Conservation (phyloP, 331 rosid species). For the Telfairia occidentalis region DNA sequence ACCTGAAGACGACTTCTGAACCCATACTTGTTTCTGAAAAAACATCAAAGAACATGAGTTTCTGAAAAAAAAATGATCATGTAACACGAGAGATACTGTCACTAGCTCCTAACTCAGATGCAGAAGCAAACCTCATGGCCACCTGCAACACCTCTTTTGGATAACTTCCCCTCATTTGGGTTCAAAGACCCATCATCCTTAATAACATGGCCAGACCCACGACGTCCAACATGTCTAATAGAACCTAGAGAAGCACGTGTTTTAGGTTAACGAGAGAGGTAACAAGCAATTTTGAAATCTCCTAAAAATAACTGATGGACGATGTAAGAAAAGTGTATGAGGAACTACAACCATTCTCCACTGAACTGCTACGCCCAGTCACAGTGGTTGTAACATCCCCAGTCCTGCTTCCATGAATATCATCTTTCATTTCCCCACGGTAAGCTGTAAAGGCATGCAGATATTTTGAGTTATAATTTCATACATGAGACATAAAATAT, state of each 20-base stretch:
- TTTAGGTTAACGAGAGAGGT: neutral
- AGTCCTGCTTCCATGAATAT: constrained; percentile 29
- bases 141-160: constrained; percentile 56
- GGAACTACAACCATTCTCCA: constrained; percentile 43
- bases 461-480: constrained; percentile 12
- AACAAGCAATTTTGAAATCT: constrained; percentile 1
- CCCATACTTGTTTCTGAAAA: constrained; percentile 96
- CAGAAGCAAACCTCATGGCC: constrained; percentile 56
- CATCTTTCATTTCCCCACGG: constrained; percentile 40
- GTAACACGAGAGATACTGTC: constrained; percentile 1
- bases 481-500: neutral
- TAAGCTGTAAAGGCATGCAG: constrained; percentile 16
- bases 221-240: constrained; percentile 52
- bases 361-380: constrained; percentile 35
- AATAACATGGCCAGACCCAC: constrained; percentile 41
- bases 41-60: constrained; percentile 12
- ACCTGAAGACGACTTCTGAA: constrained; percentile 88
- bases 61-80: constrained; percentile 5
- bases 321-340: neutral
- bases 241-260: constrained; percentile 39
- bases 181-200: constrained; percentile 59
- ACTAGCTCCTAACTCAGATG: constrained; percentile 5
- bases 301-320: neutral
- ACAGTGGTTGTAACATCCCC: constrained; percentile 36
- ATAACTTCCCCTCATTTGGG: constrained; percentile 55